Conservation (phyloP, 768 basidiomycete genomes). For the Strobilomyces confusus region DNA sequence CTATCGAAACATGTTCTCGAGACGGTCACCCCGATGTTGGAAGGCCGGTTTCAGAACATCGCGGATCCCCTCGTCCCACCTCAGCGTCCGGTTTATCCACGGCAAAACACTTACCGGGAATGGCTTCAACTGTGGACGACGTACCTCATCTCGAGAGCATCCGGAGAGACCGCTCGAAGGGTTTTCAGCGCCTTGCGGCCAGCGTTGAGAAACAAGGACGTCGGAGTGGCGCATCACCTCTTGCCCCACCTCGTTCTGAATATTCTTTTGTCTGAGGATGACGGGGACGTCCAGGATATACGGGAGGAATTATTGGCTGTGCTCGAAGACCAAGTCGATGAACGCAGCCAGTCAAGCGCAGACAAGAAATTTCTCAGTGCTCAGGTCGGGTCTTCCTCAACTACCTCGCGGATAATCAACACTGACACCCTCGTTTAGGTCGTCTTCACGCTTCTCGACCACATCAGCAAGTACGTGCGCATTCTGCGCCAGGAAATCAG, state of each 20-base stretch:
- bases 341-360: constrained; percentile 49
- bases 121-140: constrained; percentile 93
- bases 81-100: constrained; percentile 75
- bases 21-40: constrained; percentile 80
- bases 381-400: constrained; percentile 53
- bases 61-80: constrained; percentile 37
- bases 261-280: constrained; percentile 71
- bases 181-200: constrained; percentile 80
- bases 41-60: constrained; percentile 56
- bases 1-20: constrained; percentile 83
- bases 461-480: constrained; percentile 87
- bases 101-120: constrained; percentile 81
- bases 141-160: constrained; percentile 67
- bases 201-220: constrained; percentile 82
- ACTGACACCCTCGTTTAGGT: constrained; percentile 47
- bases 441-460: constrained; percentile 92
- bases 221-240: constrained; percentile 87
- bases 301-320: constrained; percentile 75
- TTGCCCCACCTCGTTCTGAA: constrained; percentile 91
- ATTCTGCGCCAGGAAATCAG: constrained; percentile 63
- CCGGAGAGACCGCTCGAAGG: constrained; percentile 50
- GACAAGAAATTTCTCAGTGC: constrained; percentile 90
- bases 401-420: background rate
- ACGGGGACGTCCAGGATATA: constrained; percentile 60
- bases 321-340: constrained; percentile 79